Conservation (phyloP, 2,329 filamentous ascomycete genomes). For the Aspergillus novoparasiticus region DNA sequence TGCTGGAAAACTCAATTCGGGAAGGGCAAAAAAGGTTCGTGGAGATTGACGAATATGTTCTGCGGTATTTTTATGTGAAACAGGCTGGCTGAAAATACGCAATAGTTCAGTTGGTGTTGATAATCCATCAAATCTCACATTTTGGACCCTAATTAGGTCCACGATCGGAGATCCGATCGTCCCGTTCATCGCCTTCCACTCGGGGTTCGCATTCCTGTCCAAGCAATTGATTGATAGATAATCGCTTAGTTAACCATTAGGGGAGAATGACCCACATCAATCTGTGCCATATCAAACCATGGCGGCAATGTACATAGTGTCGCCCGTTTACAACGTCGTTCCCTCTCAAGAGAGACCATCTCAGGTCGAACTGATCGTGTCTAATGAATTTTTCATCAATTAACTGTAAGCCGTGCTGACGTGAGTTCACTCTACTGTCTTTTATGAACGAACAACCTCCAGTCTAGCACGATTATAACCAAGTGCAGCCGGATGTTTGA, state of each 20-base stretch:
- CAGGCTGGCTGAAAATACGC: background rate
- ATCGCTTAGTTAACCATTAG: conserved; percentile 1
- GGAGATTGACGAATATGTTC: background rate
- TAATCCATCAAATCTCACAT: background rate
- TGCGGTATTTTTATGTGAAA: background rate
- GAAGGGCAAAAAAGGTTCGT: background rate
- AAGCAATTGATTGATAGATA: background rate
- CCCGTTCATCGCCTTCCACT: background rate
- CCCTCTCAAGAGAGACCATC: background rate
- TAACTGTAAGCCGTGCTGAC: background rate
- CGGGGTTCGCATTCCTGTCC: background rate
- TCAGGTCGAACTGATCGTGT: background rate
- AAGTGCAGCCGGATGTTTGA: background rate
- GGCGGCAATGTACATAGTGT: background rate
- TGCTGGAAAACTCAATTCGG: background rate
- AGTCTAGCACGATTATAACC: background rate
- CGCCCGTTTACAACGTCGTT: background rate
- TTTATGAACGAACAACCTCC: background rate
- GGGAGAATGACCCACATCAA: background rate
- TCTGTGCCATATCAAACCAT: background rate
- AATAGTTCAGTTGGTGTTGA: conserved; percentile 3
- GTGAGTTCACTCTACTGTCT: background rate
- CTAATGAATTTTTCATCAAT: background rate
- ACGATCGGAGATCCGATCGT: conserved; percentile 5
- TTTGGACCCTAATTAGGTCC: background rate